These are phyloP conservation scores for Taphrina betulina DNA, from an alignment of 1,139 yeast species.

Conservation along the genomic window DNA sequence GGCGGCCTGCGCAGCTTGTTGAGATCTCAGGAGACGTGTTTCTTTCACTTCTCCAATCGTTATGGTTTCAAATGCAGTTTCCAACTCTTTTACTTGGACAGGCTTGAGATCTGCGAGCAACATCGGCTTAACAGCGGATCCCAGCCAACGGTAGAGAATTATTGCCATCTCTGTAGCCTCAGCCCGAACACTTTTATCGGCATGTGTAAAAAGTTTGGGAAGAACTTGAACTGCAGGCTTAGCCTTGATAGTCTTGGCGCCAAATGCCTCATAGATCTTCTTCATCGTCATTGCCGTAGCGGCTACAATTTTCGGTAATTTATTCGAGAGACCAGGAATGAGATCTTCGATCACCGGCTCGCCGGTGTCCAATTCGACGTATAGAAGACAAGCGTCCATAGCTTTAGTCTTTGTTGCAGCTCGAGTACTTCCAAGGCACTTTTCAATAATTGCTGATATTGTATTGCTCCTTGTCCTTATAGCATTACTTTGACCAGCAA, in stretches of 20 bases:
- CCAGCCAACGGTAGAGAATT: slow-evolving; percentile 74
- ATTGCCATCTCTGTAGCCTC: slow-evolving; percentile 72
- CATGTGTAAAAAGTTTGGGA: slow-evolving; percentile 75
- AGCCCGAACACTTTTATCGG: slow-evolving; percentile 81
- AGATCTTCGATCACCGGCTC: slow-evolving; percentile 67
- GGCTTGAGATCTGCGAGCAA: slow-evolving; percentile 78
- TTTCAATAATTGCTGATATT: slow-evolving; percentile 50
- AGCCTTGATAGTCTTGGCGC: slow-evolving; percentile 67
- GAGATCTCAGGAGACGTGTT: slow-evolving; percentile 57
- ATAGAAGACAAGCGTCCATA: slow-evolving; percentile 58
- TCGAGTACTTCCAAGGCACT: slow-evolving; percentile 73
- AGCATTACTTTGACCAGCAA: slow-evolving; percentile 54
- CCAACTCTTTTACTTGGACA: slow-evolving; percentile 83
- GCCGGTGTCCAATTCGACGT: slow-evolving; percentile 67
- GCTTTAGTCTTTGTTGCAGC: slow-evolving; percentile 71
- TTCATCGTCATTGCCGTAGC: slow-evolving; percentile 61
- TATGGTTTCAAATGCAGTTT: slow-evolving; percentile 61
- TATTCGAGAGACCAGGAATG: slow-evolving; percentile 59
- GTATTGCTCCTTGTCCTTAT: slow-evolving; percentile 37
- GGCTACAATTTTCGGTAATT: slow-evolving; percentile 76
- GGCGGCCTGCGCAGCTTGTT: slow-evolving; percentile 45
- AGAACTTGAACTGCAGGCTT: slow-evolving; percentile 59
- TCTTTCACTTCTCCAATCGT: slow-evolving; percentile 54
- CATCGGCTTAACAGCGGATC: slow-evolving; percentile 59
- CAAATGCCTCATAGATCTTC: slow-evolving; percentile 62